Evolutionary conservation across 1,284 basidiomycete species (phyloP).

Genomic region (Ustilago loliicola): DNA sequence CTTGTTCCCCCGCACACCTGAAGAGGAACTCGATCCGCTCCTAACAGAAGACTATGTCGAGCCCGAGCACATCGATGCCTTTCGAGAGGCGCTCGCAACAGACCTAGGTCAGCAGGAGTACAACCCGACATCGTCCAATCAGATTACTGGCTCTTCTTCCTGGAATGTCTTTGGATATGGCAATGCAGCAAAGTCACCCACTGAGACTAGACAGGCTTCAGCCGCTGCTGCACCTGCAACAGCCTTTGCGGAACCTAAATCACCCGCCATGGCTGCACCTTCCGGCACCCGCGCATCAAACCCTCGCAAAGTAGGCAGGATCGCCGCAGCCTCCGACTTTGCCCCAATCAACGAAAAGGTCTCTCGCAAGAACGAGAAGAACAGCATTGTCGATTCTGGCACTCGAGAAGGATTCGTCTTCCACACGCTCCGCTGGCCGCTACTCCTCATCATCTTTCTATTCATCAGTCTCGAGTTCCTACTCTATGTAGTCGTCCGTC

Average conservation of each 20-base stretch:
- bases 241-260: constrained; percentile 21
- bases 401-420: constrained; percentile 65
- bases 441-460: constrained; percentile 80
- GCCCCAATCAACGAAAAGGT: constrained; percentile 66
- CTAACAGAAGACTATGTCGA: constrained; percentile 55
- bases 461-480: constrained; percentile 89
- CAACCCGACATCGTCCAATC: constrained; percentile 30
- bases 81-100: constrained; percentile 56
- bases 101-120: constrained; percentile 64
- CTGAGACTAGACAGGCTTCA: constrained; percentile 18
- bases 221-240: constrained; percentile 20
- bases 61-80: constrained; percentile 57
- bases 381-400: constrained; percentile 51
- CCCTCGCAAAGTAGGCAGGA: constrained; percentile 56
- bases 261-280: constrained; percentile 30
- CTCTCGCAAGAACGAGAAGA: constrained; percentile 29
- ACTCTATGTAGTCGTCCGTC: constrained; percentile 84
- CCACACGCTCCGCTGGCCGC: constrained; percentile 62
- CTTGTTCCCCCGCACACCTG: constrained; percentile 28
- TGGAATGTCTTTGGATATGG: constrained; percentile 50
- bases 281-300: constrained; percentile 44
- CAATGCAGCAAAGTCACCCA: constrained; percentile 30
- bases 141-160: constrained; percentile 44
- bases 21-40: constrained; percentile 54
- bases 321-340: constrained; percentile 67